phyloP scores from a whole-genome alignment of 179 eudicot species.

The Beta corolliflora region DNA sequence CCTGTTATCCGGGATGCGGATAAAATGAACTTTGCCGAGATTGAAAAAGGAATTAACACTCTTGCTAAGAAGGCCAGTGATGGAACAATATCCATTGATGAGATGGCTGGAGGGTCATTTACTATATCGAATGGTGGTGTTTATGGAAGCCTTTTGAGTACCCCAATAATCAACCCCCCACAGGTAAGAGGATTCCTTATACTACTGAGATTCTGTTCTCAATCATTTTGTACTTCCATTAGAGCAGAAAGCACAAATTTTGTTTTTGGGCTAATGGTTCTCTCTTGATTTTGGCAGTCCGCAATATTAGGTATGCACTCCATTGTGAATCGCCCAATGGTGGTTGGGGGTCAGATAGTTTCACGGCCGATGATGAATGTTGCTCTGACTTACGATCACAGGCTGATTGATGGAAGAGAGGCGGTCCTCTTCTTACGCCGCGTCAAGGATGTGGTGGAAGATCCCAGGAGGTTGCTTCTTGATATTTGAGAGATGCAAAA shows the following conservation, averaged over 20 bases:
- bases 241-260: too few relatives aligned
- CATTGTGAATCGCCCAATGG: conserved; percentile 92
- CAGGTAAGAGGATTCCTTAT: conserved; percentile 54
- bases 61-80: conserved; percentile 92
- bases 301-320: conserved; percentile 99
- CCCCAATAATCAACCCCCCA: conserved; percentile 98
- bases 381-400: conserved; percentile 94
- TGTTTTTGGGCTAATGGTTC: background rate
- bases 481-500: too few relatives aligned
- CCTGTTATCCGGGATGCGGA: conserved; percentile 91
- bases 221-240: background rate
- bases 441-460: conserved; percentile 95
- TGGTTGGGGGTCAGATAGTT: conserved; percentile 83
- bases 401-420: conserved; percentile 99
- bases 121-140: conserved; percentile 99
- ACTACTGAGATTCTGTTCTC: background rate
- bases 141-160: conserved; percentile 95
- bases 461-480: conserved; percentile 89
- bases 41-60: conserved; percentile 80
- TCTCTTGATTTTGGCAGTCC: conserved; percentile 51
- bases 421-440: conserved; percentile 97
- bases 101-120: conserved; percentile 99
- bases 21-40: conserved; percentile 94
- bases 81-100: conserved; percentile 92
- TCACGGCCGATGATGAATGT: conserved; percentile 98